Evolutionary conservation across 1,284 basidiomycete genomes (phyloP).

Genomic region (Ganoderma multipileum): DNA sequence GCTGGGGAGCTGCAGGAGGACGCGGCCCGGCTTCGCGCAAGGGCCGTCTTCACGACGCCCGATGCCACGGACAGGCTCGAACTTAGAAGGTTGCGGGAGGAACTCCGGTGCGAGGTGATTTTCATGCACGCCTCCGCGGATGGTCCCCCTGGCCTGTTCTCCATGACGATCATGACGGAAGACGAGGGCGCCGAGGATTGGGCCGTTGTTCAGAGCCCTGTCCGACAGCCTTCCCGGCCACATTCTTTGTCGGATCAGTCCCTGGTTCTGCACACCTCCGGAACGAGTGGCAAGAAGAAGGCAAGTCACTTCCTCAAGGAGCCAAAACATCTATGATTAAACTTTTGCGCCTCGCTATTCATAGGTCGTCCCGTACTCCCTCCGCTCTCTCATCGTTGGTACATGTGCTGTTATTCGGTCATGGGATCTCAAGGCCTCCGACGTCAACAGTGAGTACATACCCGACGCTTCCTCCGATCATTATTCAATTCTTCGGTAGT

Average conservation of each 20-base stretch:
- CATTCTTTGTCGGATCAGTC: conserved; percentile 55
- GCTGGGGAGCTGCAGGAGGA: conserved; percentile 29
- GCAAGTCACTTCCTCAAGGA: conserved; percentile 9
- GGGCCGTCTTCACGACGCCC: conserved; percentile 29
- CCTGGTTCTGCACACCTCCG: conserved; percentile 66
- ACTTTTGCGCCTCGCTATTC: neutral
- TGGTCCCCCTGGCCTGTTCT: conserved; percentile 49
- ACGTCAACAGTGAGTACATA: conserved; percentile 50
- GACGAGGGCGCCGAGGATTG: conserved; percentile 24
- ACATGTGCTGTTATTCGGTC: conserved; percentile 63
- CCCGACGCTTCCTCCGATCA: neutral
- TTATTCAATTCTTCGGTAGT: conserved; percentile 35
- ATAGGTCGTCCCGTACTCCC: conserved; percentile 63
- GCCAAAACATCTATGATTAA: neutral
- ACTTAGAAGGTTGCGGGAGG: conserved; percentile 20
- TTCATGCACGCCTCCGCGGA: conserved; percentile 41
- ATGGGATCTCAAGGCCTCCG: conserved; percentile 56
- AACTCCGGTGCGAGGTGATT: conserved; percentile 38
- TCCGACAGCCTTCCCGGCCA: conserved; percentile 35
- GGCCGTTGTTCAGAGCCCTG: conserved; percentile 22
- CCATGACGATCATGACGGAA: conserved; percentile 43
- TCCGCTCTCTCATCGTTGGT: conserved; percentile 64
- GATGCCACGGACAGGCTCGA: conserved; percentile 28
- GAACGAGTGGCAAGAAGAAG: conserved; percentile 69
- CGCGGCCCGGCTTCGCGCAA: conserved; percentile 26